Conservation (phyloP, 2,329 filamentous ascomycete species). For the Chalaropsis thielavioides region DNA sequence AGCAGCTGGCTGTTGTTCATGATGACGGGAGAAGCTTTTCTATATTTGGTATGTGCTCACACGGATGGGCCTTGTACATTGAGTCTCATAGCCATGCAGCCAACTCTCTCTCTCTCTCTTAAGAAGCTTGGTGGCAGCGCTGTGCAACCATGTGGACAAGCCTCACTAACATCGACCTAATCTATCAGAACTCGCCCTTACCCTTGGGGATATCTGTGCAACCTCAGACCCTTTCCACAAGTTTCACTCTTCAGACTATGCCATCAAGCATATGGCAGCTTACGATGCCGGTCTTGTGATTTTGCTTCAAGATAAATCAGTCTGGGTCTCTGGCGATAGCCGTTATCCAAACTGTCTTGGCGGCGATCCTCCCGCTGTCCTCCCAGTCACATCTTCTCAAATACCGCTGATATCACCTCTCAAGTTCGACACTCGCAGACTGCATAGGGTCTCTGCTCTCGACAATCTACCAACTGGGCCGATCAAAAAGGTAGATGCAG, state of each 20-base stretch:
- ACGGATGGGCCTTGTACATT: too few relatives aligned
- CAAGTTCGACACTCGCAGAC: background rate
- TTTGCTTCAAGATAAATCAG: conserved; percentile 30
- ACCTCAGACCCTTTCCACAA: background rate
- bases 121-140: background rate
- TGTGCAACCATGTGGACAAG: background rate
- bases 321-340: conserved; percentile 43
- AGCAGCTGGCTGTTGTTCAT: background rate
- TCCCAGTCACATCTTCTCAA: background rate
- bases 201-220: background rate
- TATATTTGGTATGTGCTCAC: background rate
- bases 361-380: conserved; percentile 23
- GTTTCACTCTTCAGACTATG: background rate
- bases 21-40: background rate
- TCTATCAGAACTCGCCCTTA: background rate
- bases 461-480: conserved; percentile 34
- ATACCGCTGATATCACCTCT: background rate
- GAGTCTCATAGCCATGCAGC: background rate
- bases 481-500: conserved; percentile 39
- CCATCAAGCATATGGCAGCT: conserved; percentile 30
- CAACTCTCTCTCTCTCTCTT: background rate
- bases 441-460: conserved; percentile 23
- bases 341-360: conserved; percentile 40
- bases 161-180: background rate
- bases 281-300: conserved; percentile 38